Base-by-base conservation (phyloP, 2,329 filamentous ascomycete genomes). In the Diaporthe sp. region DNA sequence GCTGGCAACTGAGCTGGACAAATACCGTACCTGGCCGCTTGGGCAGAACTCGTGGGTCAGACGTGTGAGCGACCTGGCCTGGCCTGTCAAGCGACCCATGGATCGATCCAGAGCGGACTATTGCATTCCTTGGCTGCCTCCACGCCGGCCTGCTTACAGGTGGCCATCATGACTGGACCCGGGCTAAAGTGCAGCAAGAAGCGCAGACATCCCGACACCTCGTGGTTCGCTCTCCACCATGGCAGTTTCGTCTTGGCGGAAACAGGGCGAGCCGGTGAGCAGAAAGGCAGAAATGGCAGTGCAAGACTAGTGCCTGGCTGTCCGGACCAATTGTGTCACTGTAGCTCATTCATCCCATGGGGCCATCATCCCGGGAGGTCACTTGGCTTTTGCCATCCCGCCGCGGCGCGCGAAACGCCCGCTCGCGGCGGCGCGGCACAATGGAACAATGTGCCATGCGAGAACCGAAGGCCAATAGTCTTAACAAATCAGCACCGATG, bases 131-230 rank as follows among this genome's bases (percentile, higher is more conserved):
- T 50, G 55, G 69, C 15, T 59, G 22, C 63, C 63, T 71, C 73
- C n/a, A 70, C 27, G 71, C 17, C 22, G 71, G 73, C 37, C 71
- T 47, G 71, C 71, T 73, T 71, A 75, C 73, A 71, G 25, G 30
- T 50, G 71, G 35, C 58, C 73, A 6, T 63, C 22, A 51, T 25
- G 44, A 9, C 30, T 37, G 44, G 63, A 27, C 22, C 22, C 13
- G 59, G 63, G 63, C 30, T 37, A 51, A 51, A 51, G 44, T 66
- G 44, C 63, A 51, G 61, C 61, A 37, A 8, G n/a, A 22, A 25
- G 44, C 22, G 8, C 44, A 37, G 30, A 66, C 30, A 66, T 25
- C 44, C 63, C 30, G 44, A 51, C 63, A 66, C 44, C 44, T 66
- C 44, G 63, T 66, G 63, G 44, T 51, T 37, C 25, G 19, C 63